Evolutionary conservation across 1,284 basidiomycete species (phyloP), one percentile per base, ranked within the genome.

Genomic region (Heterobasidion parviporum): DNA sequence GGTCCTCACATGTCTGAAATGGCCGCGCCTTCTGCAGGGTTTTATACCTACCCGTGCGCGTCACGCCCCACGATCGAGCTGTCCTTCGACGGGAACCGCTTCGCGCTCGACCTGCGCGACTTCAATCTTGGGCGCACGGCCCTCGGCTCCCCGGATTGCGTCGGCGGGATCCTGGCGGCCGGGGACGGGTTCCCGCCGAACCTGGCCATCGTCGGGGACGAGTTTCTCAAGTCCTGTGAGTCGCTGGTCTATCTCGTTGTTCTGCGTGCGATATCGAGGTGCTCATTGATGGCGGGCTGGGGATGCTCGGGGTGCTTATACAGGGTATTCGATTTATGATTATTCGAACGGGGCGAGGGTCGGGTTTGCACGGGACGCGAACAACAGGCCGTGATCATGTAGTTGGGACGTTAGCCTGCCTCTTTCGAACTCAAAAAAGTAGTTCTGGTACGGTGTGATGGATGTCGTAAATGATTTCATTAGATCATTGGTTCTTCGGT

Each of bases 211-310:
- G 72, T 89, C 52, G 87, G 79, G 1, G 87, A 85, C 63, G 81
- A 82, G 60, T 92, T 92, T 69, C 63, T 87, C 43, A 88, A 87
- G 69, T 82, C 78, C 35, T 85, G 83, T 82, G 60, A 64, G 80
- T 69, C 46, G 44, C 32, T 46, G 32, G 38, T 33, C 16, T 34
- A 41, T 41, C 49, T 10, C 38, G 26, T 41, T 56, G 9, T 32
- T 12, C 20, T n/a, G 15, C n/a, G 33, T 12, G 9, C 38, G 26
- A 26, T 26, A 26, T 26, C 6, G 26, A 58, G 50, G 35, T 33
- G 60, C 41, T 53, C 47, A 16, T 32, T 18, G 47, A 50, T n/a
- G 15, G 53, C 49, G 53, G 50, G 55, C 47, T 44, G 46, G 54
- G 26, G 26, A 5, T 26, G 26, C 26, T 26, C 26, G 26, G 26